Percentiles rank a stretch among this genome's conserved stretches.
Evolutionary conservation across 257 asterid species (phyloP).

Genomic region (Penstemon newberryi): DNA sequence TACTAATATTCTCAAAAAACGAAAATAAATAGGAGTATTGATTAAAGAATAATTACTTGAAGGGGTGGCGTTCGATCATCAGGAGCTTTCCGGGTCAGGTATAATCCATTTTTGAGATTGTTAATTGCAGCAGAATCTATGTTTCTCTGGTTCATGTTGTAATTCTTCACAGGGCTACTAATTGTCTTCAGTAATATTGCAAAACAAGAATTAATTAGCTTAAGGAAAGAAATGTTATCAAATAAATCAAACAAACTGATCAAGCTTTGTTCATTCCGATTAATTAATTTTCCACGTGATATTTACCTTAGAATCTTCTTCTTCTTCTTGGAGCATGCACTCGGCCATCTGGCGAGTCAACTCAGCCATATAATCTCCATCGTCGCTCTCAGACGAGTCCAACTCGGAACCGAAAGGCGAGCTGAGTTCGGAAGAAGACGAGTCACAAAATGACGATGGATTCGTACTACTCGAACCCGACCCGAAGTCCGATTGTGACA

Average conservation of each 20-base stretch:
- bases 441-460: slow-evolving; percentile 35
- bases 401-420: slow-evolving; percentile 67
- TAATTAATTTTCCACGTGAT: no score
- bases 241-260: background rate
- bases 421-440: slow-evolving; percentile 64
- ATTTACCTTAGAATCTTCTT: slow-evolving; percentile 35
- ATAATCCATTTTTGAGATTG: slow-evolving; percentile 5
- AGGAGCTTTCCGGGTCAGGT: background rate
- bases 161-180: background rate
- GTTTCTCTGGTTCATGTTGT: background rate
- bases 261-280: no score
- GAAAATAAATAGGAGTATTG: no score
- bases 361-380: slow-evolving; percentile 61
- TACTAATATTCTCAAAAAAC: no score
- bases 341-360: slow-evolving; percentile 87
- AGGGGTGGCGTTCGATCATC: slow-evolving; percentile 19
- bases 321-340: slow-evolving; percentile 70
- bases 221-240: background rate
- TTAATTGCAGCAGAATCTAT: slow-evolving; percentile 8
- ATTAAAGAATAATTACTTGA: slow-evolving; percentile 21
- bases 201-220: background rate
- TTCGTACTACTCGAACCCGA: slow-evolving; percentile 28
- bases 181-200: slow-evolving; percentile 15
- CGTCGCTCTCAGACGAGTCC: slow-evolving; percentile 62
- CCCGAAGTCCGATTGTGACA: slow-evolving; percentile 9